Evolutionary conservation across 805 yeast species (phyloP).

Genomic region (Maudiozyma serrabonitensis): DNA sequence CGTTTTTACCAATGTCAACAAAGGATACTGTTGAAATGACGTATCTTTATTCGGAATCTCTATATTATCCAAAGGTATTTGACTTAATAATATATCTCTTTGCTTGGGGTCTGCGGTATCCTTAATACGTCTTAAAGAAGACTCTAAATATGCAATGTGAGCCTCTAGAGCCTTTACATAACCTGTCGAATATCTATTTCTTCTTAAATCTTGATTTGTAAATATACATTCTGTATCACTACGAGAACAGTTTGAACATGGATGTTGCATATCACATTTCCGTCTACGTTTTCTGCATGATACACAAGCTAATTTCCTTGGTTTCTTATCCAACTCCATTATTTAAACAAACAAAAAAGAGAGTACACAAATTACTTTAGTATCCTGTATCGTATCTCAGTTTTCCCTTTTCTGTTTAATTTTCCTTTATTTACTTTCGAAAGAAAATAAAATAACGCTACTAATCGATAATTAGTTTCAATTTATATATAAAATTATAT

Average conservation of each 20-base stretch:
- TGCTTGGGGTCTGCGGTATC: slow-evolving; percentile 6
- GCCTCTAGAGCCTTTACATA: slow-evolving; percentile 36
- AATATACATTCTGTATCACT: slow-evolving; percentile 36
- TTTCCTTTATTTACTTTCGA: too few species aligned
- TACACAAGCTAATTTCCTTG: slow-evolving; percentile 13
- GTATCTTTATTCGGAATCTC: background rate
- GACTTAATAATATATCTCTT: slow-evolving; percentile 4
- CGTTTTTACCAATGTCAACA: background rate
- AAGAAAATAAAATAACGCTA: too few species aligned
- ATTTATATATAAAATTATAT: too few species aligned
- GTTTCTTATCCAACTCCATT: background rate
- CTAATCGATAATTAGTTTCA: too few species aligned
- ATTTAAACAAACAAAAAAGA: background rate
- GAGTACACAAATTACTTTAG: too few species aligned
- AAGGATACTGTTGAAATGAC: background rate
- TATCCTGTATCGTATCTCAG: too few species aligned
- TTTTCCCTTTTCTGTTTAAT: too few species aligned
- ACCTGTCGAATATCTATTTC: slow-evolving; percentile 35
- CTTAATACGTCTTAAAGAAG: slow-evolving; percentile 6
- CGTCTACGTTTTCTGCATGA: slow-evolving; percentile 25
- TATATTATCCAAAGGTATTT: slow-evolving; percentile 4
- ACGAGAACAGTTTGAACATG: slow-evolving; percentile 38
- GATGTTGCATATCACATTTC: slow-evolving; percentile 37
- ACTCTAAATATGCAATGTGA: slow-evolving; percentile 17
- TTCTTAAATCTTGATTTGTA: slow-evolving; percentile 36